Base-by-base conservation (phyloP, 2,329 filamentous ascomycete species). In the Exophiala calicioides region DNA sequence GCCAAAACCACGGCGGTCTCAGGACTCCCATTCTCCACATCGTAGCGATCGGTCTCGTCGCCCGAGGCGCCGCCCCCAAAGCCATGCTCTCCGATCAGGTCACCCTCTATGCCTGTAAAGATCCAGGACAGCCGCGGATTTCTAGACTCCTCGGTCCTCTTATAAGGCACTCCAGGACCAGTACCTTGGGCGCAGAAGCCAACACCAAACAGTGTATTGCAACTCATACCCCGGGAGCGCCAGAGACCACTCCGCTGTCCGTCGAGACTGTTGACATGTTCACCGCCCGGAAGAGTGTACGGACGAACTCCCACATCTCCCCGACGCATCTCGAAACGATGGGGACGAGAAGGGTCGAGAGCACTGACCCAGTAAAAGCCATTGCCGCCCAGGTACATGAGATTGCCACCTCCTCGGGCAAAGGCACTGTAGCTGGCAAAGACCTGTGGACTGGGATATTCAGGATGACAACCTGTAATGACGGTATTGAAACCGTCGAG, bases 321-420 rank as follows among this genome's bases (percentile, higher is more conserved):
- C 15, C 59, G 57, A 2, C 65, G 62, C 24, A 66, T 59, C 47
- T 67, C 65, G 6, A 66, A 52, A n/a, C 64, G 62, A 41, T 65
- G 27, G 3, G 43, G 43, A 21, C 26, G 30, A 13, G 29, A 18
- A 13, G 31, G 10, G n/a, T 37, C 44, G 4, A 42, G n/a, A n/a
- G 44, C 44, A 16, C 15, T 23, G 7, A 42, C 37, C 44, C 44
- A 67, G 51, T 68, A 68, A 48, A 65, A 67, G 9, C 65, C 63
- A 41, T 68, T 67, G 9, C 65, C 64, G 9, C 65, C 65, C 5
- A 64, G 44, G 37, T 68, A 68, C 60, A 68, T 63, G 33, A 69
- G 46, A 40, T 58, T 62, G 2, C 66, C 64, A 5, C 66, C 65
- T 2, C 36, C 30, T 5, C 38, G 48, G 16, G 59, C 50, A 44